Base-by-base conservation (phyloP, 176 grass and related monocot species). In the Triticum monococcum region DNA sequence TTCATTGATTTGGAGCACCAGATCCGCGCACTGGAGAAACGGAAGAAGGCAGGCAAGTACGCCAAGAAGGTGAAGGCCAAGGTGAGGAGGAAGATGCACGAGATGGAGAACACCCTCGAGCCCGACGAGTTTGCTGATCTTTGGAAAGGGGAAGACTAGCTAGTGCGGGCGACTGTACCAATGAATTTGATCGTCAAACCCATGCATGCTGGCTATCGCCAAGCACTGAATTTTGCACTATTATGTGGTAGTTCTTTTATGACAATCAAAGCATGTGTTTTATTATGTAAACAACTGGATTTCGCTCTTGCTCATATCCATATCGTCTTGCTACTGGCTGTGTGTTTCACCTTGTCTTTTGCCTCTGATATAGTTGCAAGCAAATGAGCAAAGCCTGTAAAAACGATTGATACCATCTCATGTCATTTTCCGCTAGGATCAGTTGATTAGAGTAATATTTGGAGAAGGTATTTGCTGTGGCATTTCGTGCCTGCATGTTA, bases 21-120 rank as follows among this genome's bases (percentile, higher is more conserved):
- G 93, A 91, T 96, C 81, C 92, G 96, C 5, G 92, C 90, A 4
- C 72, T 96, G 37, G 90, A 92, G 41, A 99, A 96, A 90, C 90
- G 86, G 72, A 89, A 98, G 79, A 99, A 93, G 79, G 90, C 90
- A 12, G 88, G 94, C 73, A 96, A 99, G 77, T 96, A 94, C 24
- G 79, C 59, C 7, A 91, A 87, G 78, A 99, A 99, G 77, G 94
- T 99, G 73, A 99, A 96, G 89, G 94, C 97, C 63, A 96, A 96
- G 86, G 88, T 71, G 43, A 99, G 89, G 77, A 92, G 97, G 78
- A 96, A 92, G 92, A 67, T 90, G 79, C 92, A 96, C 18, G 90
- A 96, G 87, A 91, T 87, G 82, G 84, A 88, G 30, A 91, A 99
- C 77, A 26, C 85, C 13, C 86, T 96, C 31, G 92, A 92, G 50